Base-by-base conservation (phyloP, 2,329 filamentous ascomycete genomes). In the Pezicula neosporulosa region DNA sequence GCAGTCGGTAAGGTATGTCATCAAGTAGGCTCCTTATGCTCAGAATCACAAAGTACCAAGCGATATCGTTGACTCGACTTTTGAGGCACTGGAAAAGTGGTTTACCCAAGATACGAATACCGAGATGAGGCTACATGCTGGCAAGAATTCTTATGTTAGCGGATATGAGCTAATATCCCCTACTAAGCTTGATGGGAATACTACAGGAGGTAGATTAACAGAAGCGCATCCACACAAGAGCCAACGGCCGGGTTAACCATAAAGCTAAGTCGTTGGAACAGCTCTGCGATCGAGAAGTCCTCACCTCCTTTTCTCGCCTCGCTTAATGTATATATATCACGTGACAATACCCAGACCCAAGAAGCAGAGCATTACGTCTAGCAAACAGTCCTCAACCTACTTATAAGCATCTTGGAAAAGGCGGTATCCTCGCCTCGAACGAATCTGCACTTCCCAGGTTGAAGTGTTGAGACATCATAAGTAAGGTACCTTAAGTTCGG, bases 21-120 rank as follows among this genome's bases (percentile, higher is more conserved):
- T 44, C 67, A 62, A 16, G 71, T 65, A 0, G 71, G 71, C 73
- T 58, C 73, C 73, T 55, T 73, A 73, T 50, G 60, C 72, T 45
- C 63, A 65, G 43, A 71, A 72, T 28, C 66, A 71, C 48, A 65
- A 46, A 1, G 27, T 44, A 9, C 9, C 42, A 30, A 12, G 28
- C 28, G 28, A 30, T 30, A 12, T 30, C 28, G 28, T 30, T 46
- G 41, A 21, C 8, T 38, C 13, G 15, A 24, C 16, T 30, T 43
- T 30, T 37, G 33, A 50, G 39, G 30, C 15, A 9, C 2, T 37
- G 39, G 36, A 39, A 41, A 30, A 30, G 36, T 57, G 48, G 21
- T 48, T 30, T 39, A 46, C 35, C 16, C 47, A 66, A 2, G 64
- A 70, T 28, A 64, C 58, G 3, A 61, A 67, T 8, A 63, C 66